phyloP scores from a whole-genome alignment of 2,329 filamentous ascomycete genomes.

The Lachnellula cervina region DNA sequence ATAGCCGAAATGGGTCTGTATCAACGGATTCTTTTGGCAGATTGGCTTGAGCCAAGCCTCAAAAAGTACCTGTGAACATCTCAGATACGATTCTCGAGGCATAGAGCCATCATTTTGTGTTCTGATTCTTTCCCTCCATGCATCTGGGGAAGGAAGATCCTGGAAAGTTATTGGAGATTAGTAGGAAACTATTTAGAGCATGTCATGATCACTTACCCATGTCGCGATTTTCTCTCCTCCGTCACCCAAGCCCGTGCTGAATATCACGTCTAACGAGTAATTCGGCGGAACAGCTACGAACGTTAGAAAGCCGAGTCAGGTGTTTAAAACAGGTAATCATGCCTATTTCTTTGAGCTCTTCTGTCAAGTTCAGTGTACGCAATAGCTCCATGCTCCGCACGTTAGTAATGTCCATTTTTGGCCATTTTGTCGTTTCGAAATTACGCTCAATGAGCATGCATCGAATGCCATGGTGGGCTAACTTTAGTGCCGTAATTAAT shows the following conservation, averaged over 20 bases:
- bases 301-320: neutral
- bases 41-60: constrained; percentile 32
- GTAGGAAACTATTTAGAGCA: neutral
- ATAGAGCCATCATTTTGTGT: constrained; percentile 31
- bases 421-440: constrained; percentile 31
- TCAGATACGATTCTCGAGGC: constrained; percentile 31
- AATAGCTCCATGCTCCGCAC: constrained; percentile 35
- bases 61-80: constrained; percentile 33
- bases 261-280: too few relatives aligned
- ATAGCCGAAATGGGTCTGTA: constrained; percentile 29
- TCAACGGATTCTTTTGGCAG: constrained; percentile 17
- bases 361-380: constrained; percentile 27
- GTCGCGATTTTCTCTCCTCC: too few relatives aligned
- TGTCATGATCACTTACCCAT: neutral
- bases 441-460: constrained; percentile 28
- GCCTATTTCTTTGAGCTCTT: constrained; percentile 20
- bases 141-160: neutral
- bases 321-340: neutral
- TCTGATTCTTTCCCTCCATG: neutral
- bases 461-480: constrained; percentile 14
- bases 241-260: too few relatives aligned
- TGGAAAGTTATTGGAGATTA: neutral
- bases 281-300: neutral
- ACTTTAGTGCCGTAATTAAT: constrained; percentile 17
- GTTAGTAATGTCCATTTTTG: constrained; percentile 38